Percentiles rank a stretch among this genome's conserved stretches.
phyloP scores from a whole-genome alignment of 1,139 yeast species.

The Kazachstania sp. region DNA sequence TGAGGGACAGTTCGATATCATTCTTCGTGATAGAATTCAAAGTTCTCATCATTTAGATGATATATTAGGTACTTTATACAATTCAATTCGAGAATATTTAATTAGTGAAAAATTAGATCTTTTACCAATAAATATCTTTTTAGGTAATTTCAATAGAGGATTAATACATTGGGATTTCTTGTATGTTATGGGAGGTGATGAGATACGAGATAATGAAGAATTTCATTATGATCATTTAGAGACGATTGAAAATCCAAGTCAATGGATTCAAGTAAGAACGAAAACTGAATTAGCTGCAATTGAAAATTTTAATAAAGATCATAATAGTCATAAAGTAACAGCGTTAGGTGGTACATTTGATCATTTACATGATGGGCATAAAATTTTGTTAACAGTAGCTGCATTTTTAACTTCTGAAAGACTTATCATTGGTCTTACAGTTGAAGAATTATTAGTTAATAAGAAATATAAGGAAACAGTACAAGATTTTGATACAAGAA shows the following conservation, averaged over 20 bases:
- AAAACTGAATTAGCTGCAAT: not conserved
- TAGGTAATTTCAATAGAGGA: slow-evolving; percentile 12
- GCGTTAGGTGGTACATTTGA: slow-evolving; percentile 98
- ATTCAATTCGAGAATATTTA: slow-evolving; percentile 20
- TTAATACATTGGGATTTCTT: slow-evolving; percentile 15
- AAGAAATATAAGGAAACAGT: slow-evolving; percentile 65
- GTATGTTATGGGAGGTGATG: slow-evolving; percentile 9
- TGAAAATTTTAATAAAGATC: slow-evolving; percentile 6
- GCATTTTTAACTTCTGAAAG: slow-evolving; percentile 48
- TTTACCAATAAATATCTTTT: slow-evolving; percentile 22
- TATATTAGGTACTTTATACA: slow-evolving; percentile 24
- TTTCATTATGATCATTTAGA: not conserved
- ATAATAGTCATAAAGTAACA: slow-evolving; percentile 31
- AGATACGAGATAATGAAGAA: slow-evolving; percentile 1
- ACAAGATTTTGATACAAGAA: slow-evolving; percentile 50
- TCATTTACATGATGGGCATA: slow-evolving; percentile 94
- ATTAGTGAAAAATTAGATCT: slow-evolving; percentile 11
- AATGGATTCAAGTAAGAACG: slow-evolving; percentile 1
- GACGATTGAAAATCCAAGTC: not conserved
- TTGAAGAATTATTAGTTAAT: slow-evolving; percentile 59
- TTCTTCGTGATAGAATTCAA: slow-evolving; percentile 16
- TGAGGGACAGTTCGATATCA: slow-evolving; percentile 15
- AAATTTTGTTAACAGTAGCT: slow-evolving; percentile 67
- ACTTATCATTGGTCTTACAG: slow-evolving; percentile 79
- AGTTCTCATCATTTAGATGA: slow-evolving; percentile 21